Percentiles rank a stretch among this genome's conserved stretches.
Evolutionary conservation across 805 yeast genomes (phyloP).

Genomic region (Dipodascus geniculatus): DNA sequence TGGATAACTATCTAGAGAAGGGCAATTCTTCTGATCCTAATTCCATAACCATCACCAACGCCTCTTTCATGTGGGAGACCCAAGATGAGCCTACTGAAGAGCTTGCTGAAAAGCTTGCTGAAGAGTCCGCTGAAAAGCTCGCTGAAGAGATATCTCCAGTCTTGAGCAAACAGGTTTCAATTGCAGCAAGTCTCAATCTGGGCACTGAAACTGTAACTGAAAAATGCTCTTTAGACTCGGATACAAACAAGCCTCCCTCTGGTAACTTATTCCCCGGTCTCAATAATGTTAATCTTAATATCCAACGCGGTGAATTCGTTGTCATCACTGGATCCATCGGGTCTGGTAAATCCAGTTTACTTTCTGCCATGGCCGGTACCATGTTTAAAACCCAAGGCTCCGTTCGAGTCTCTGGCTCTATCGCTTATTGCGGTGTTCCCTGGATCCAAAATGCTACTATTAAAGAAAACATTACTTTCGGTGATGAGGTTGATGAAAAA

Average conservation of each 20-base stretch:
- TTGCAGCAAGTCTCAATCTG: background rate
- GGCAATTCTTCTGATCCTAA: conserved; percentile 17
- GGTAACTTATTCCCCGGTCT: conserved; percentile 33
- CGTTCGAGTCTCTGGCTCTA: conserved; percentile 41
- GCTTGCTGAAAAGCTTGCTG: background rate
- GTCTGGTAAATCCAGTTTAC: conserved; percentile 65
- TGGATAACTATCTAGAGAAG: conserved; percentile 21
- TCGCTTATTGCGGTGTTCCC: conserved; percentile 51
- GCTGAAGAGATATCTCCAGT: background rate
- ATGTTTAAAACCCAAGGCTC: conserved; percentile 48
- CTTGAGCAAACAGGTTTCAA: background rate
- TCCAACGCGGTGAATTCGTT: conserved; percentile 57
- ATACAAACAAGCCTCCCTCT: background rate
- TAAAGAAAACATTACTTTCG: conserved; percentile 63
- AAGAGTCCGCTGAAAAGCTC: conserved; percentile 2
- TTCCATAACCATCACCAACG: conserved; percentile 42
- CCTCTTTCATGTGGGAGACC: conserved; percentile 56
- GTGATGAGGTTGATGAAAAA: conserved; percentile 37
- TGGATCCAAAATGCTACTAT: conserved; percentile 81
- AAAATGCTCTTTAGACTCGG: background rate
- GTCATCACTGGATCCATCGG: conserved; percentile 76
- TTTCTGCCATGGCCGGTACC: conserved; percentile 60
- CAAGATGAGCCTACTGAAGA: conserved; percentile 13
- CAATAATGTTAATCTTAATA: conserved; percentile 37
- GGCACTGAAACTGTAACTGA: conserved; percentile 3